phyloP scores from a whole-genome alignment of 768 basidiomycete species.

The Asterophora parasitica region DNA sequence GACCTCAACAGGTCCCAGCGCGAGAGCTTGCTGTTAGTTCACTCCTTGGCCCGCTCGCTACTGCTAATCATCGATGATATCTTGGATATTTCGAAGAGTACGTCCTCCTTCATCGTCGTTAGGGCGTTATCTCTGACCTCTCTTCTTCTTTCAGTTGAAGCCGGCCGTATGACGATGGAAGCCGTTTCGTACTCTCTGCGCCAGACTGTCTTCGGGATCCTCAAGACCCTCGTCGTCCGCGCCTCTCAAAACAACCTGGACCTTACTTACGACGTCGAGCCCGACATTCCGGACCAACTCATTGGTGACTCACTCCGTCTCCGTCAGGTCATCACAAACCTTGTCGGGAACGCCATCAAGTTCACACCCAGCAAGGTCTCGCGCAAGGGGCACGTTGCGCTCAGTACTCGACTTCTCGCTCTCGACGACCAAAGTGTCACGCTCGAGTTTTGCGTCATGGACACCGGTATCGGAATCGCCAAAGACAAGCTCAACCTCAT shows the following conservation, averaged over 20 bases:
- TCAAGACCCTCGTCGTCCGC: constrained; percentile 96
- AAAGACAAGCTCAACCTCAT: constrained; percentile 97
- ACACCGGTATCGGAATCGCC: constrained; percentile 98
- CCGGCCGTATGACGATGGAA: constrained; percentile 99
- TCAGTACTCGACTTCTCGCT: constrained; percentile 77
- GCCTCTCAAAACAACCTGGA: constrained; percentile 96
- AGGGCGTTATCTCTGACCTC: constrained; percentile 7
- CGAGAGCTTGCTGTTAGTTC: constrained; percentile 93
- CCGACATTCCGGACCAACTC: constrained; percentile 92
- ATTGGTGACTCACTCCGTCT: constrained; percentile 95
- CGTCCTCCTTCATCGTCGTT: constrained; percentile 27
- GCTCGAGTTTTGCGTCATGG: constrained; percentile 94
- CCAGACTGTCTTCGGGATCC: constrained; percentile 94
- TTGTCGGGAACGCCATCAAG: constrained; percentile 96
- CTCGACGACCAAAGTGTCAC: constrained; percentile 82
- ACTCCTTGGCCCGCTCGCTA: constrained; percentile 88
- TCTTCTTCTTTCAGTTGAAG: constrained; percentile 65
- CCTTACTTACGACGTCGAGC: constrained; percentile 93
- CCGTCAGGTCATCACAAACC: constrained; percentile 92
- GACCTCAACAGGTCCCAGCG: constrained; percentile 92
- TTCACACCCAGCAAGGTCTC: constrained; percentile 82
- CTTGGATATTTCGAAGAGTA: constrained; percentile 99
- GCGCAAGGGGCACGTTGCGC: constrained; percentile 83
- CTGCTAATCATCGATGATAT: constrained; percentile 98
- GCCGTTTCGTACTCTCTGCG: constrained; percentile 96